These are phyloP conservation scores for Triticum aestivum DNA, from an alignment of 176 grass and related monocot species.

Conservation along the genomic window DNA sequence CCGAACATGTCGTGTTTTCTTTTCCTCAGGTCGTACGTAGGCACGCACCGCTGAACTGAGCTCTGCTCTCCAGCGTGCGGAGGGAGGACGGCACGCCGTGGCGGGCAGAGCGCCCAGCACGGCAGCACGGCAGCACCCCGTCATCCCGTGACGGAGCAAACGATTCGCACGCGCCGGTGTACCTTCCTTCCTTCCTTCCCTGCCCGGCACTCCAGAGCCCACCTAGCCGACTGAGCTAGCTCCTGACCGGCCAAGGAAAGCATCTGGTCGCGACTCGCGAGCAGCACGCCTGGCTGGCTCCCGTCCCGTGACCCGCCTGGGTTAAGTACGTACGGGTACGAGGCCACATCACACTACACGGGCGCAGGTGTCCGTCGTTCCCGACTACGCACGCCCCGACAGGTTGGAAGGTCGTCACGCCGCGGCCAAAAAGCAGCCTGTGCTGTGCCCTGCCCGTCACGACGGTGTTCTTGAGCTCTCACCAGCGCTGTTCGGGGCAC, in stretches of 20 bases:
- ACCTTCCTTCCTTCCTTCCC: background rate
- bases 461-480: background rate
- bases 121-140: background rate
- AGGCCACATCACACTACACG: background rate
- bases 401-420: background rate
- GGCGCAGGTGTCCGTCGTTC: background rate
- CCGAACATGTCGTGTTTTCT: background rate
- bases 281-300: background rate
- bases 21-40: background rate
- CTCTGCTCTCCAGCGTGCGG: too few species aligned
- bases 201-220: background rate
- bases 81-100: background rate
- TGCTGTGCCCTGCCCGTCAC: background rate
- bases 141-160: slow-evolving; percentile 3
- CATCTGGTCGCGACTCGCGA: background rate
- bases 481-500: too few species aligned
- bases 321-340: background rate
- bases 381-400: background rate
- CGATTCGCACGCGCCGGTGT: background rate
- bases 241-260: background rate
- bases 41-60: too few species aligned
- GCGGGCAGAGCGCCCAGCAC: background rate
- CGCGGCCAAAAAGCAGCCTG: background rate
- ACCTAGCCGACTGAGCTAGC: too few species aligned
- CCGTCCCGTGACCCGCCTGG: background rate